phyloP scores from a whole-genome alignment of 2,329 filamentous ascomycete species.

The Fusarium avenaceum region DNA sequence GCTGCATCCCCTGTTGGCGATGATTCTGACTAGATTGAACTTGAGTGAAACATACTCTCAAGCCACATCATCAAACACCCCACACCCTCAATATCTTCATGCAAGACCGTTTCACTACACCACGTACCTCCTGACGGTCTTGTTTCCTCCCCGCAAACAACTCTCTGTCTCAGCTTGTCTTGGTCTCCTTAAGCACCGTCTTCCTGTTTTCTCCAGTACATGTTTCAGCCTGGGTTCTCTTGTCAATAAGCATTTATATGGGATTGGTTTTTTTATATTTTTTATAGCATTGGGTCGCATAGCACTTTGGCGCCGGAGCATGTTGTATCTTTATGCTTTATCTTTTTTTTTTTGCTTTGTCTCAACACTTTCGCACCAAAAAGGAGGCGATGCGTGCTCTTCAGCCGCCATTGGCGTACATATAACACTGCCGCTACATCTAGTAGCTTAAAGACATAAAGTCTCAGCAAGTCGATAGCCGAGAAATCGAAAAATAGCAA shows the following conservation, averaged over 20 bases:
- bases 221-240: constrained; percentile 31
- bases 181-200: constrained; percentile 19
- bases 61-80: constrained; percentile 29
- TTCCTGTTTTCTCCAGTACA: constrained; percentile 30
- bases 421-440: constrained; percentile 30
- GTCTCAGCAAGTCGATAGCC: constrained; percentile 34
- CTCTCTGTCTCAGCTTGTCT: constrained; percentile 20
- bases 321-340: constrained; percentile 29
- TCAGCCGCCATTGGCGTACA: constrained; percentile 28
- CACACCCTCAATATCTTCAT: constrained; percentile 19
- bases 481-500: constrained; percentile 43
- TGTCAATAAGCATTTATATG: constrained; percentile 47
- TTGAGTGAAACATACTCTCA: constrained; percentile 25
- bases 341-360: constrained; percentile 21
- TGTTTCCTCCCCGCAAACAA: constrained; percentile 10
- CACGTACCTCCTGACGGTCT: constrained; percentile 15
- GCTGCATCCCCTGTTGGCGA: constrained; percentile 57
- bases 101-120: constrained; percentile 27
- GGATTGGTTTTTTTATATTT: constrained; percentile 31
- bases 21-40: constrained; percentile 51
- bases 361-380: constrained; percentile 25
- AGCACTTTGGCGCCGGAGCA: constrained; percentile 45
- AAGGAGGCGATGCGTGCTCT: constrained; percentile 32
- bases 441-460: constrained; percentile 21
- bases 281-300: constrained; percentile 45